These are phyloP conservation scores for Penicillium egyptiacum DNA, from an alignment of 495 filamentous ascomycete species.

Conservation along the genomic window DNA sequence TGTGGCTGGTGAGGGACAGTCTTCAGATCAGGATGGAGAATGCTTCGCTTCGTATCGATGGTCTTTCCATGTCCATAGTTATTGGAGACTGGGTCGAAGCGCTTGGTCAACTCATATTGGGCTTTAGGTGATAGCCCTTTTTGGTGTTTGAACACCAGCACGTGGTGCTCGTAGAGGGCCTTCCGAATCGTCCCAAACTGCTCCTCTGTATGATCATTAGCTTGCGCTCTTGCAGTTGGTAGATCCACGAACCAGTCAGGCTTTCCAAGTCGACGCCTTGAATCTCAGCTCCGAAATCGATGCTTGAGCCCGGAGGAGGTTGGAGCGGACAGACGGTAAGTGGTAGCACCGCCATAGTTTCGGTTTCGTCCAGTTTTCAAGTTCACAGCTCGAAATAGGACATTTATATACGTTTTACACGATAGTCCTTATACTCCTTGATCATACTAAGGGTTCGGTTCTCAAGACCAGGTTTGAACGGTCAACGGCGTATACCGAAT, in stretches of 20 bases:
- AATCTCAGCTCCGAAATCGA: slow-evolving; percentile 60
- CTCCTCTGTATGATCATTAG: slow-evolving; percentile 43
- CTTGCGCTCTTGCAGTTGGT: neutral
- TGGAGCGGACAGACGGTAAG: slow-evolving; percentile 39
- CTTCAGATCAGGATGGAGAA: slow-evolving; percentile 75
- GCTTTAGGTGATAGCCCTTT: slow-evolving; percentile 58
- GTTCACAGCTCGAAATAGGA: neutral
- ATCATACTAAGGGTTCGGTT: neutral
- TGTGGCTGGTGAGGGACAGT: slow-evolving; percentile 76
- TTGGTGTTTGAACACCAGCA: slow-evolving; percentile 70
- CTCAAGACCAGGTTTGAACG: slow-evolving; percentile 10
- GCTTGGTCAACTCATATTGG: slow-evolving; percentile 67
- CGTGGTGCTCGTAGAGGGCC: slow-evolving; percentile 61
- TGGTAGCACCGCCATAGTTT: slow-evolving; percentile 22
- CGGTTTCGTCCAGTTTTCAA: neutral
- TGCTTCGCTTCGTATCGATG: slow-evolving; percentile 62
- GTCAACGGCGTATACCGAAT: slow-evolving; percentile 19
- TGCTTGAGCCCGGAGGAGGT: slow-evolving; percentile 45
- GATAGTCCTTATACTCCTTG: neutral
- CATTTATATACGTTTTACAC: neutral
- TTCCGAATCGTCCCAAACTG: slow-evolving; percentile 59
- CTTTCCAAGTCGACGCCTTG: slow-evolving; percentile 58
- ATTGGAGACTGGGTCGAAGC: slow-evolving; percentile 63
- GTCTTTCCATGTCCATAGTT: slow-evolving; percentile 74
- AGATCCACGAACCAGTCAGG: slow-evolving; percentile 44